A percentile compares a stretch with the other conserved stretches of the same genome.
These are phyloP conservation scores for Phytophthora nicotianae DNA, from an alignment of 352 stramenopile species.

Conservation along the genomic window DNA sequence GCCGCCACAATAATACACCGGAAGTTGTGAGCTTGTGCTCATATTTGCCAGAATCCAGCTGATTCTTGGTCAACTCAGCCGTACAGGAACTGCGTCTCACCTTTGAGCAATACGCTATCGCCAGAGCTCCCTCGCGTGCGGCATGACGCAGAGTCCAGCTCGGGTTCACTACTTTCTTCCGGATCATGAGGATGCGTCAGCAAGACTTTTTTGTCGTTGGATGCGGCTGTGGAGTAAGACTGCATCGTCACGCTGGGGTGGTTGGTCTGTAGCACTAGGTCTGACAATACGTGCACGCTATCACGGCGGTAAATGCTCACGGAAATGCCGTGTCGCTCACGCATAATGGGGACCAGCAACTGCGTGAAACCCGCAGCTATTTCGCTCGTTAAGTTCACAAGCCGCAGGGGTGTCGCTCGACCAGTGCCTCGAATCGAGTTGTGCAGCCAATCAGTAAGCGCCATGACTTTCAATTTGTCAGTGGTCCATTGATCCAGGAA, in stretches of 20 bases:
- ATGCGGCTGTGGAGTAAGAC: constrained; percentile 30
- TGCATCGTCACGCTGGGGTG: constrained; percentile 40
- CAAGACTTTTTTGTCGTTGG: constrained; percentile 13
- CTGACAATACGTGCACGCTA: constrained; percentile 60
- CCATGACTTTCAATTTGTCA: constrained; percentile 64
- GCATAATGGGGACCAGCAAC: constrained; percentile 71
- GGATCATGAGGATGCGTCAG: constrained; percentile 8
- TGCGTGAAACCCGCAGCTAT: constrained; percentile 67
- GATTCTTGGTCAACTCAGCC: constrained; percentile 29
- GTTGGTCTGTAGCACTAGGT: constrained; percentile 63
- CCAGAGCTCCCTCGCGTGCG: constrained; percentile 20
- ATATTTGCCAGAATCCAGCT: constrained; percentile 7
- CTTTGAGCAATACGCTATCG: constrained; percentile 50
- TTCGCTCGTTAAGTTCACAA: constrained; percentile 56
- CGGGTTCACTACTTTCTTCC: constrained; percentile 21
- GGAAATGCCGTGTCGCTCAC: constrained; percentile 64
- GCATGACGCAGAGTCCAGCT: constrained; percentile 18
- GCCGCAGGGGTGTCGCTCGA: constrained; percentile 42
- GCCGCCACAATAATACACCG: constrained; percentile 1
- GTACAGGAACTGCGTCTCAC: constrained; percentile 57
- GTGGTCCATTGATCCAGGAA: constrained; percentile 71
- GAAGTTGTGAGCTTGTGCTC: constrained; percentile 1
- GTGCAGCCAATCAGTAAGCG: constrained; percentile 68
- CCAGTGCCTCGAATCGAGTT: constrained; percentile 59
- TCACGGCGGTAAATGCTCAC: constrained; percentile 67